phyloP scores from a whole-genome alignment of 169 alveolate species.

The Babesia bigemina region DNA sequence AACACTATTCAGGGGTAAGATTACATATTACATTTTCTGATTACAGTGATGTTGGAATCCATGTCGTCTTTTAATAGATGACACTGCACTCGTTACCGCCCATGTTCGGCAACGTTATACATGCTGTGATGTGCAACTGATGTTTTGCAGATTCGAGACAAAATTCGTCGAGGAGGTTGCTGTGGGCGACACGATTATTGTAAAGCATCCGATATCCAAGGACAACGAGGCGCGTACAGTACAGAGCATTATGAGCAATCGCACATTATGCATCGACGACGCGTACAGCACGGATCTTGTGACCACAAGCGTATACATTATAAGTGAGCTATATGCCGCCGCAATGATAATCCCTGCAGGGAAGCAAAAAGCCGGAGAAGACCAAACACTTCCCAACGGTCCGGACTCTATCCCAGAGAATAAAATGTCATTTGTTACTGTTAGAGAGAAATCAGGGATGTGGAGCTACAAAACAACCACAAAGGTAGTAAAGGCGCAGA shows the following conservation, averaged over 20 bases:
- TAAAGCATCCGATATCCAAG: conserved; percentile 70
- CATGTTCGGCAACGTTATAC: no score
- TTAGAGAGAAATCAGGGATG: conserved; percentile 76
- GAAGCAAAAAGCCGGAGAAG: not conserved
- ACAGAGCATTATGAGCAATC: conserved; percentile 65
- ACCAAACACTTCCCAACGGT: not conserved
- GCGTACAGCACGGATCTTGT: conserved; percentile 73
- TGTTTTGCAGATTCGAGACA: conserved; percentile 62
- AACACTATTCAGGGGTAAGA: conserved; percentile 75
- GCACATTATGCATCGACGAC: conserved; percentile 67
- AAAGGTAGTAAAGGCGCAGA: conserved; percentile 67
- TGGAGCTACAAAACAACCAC: conserved; percentile 78
- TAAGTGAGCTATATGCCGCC: conserved; percentile 11
- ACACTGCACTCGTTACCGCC: no score
- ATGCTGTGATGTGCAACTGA: not conserved
- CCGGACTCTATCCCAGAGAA: conserved; percentile 1
- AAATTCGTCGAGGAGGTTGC: conserved; percentile 69
- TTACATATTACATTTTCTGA: not conserved
- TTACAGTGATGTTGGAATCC: not conserved
- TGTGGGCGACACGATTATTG: conserved; percentile 64
- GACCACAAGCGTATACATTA: conserved; percentile 67
- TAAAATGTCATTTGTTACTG: conserved; percentile 45
- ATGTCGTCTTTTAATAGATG: no score
- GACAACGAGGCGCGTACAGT: conserved; percentile 69
- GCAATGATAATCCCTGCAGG: not conserved